Percentiles rank a stretch among this genome's conserved stretches.
Evolutionary conservation across 2,329 filamentous ascomycete species (phyloP).

Genomic region (Furcasterigmium furcatum): DNA sequence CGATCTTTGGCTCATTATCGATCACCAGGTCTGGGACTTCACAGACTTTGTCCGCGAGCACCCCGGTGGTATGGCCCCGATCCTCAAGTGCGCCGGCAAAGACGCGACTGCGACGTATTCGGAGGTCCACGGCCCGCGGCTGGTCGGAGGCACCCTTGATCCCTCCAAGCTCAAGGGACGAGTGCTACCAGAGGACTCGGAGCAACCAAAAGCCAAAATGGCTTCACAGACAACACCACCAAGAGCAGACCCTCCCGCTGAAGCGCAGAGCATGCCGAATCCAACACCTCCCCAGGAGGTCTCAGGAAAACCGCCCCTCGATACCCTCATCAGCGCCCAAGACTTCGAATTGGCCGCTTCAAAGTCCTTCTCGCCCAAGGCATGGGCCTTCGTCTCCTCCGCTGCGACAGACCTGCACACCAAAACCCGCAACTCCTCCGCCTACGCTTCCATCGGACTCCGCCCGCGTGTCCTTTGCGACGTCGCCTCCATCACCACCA

Average conservation of each 20-base stretch:
- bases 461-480: slow-evolving; percentile 56
- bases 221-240: slow-evolving; percentile 37
- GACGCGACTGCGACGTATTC: slow-evolving; percentile 53
- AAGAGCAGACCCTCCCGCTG: slow-evolving; percentile 29
- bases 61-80: slow-evolving; percentile 33
- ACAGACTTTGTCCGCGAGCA: slow-evolving; percentile 54
- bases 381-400: slow-evolving; percentile 68
- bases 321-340: slow-evolving; percentile 52
- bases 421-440: slow-evolving; percentile 49
- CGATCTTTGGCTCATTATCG: slow-evolving; percentile 64
- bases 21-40: slow-evolving; percentile 64
- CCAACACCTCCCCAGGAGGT: neutral
- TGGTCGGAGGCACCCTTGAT: slow-evolving; percentile 36
- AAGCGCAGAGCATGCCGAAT: slow-evolving; percentile 4
- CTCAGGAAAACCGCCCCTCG: slow-evolving; percentile 40
- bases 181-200: slow-evolving; percentile 22
- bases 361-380: slow-evolving; percentile 53
- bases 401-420: slow-evolving; percentile 61
- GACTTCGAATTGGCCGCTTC: slow-evolving; percentile 60
- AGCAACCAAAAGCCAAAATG: neutral
- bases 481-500: slow-evolving; percentile 47
- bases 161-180: slow-evolving; percentile 43
- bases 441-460: slow-evolving; percentile 54
- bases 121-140: slow-evolving; percentile 43
- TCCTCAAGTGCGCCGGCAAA: slow-evolving; percentile 47